A percentile compares a stretch with the other conserved stretches of the same genome.
Evolutionary conservation across 1,139 yeast genomes (phyloP).

Genomic region (Suhomyces ambrosiae): DNA sequence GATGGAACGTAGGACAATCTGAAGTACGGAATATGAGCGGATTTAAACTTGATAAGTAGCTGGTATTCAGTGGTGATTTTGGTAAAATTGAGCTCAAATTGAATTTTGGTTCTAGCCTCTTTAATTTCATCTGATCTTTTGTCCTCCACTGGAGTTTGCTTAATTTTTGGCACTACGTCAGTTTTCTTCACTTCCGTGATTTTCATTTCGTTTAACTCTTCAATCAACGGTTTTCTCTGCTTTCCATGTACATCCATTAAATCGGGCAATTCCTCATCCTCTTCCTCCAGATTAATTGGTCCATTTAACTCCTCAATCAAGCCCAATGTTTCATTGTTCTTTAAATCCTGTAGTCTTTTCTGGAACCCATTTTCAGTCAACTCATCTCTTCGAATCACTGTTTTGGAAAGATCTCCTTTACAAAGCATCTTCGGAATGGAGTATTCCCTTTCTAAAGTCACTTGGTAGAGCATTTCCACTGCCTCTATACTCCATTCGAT

Average conservation of each 20-base stretch:
- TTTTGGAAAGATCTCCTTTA: slow-evolving; percentile 54
- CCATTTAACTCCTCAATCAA: slow-evolving; percentile 41
- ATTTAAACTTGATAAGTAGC: slow-evolving; percentile 16
- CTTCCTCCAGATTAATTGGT: slow-evolving; percentile 10
- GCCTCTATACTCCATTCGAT: slow-evolving; percentile 71
- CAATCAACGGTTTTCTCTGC: slow-evolving; percentile 34
- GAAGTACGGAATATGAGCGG: not conserved
- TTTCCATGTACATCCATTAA: slow-evolving; percentile 22
- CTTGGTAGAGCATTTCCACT: slow-evolving; percentile 52
- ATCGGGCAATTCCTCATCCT: slow-evolving; percentile 21
- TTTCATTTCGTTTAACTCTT: slow-evolving; percentile 38
- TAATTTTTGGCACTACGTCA: too few species aligned
- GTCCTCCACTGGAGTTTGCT: too few species aligned
- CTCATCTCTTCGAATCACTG: slow-evolving; percentile 37
- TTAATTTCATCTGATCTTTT: too few species aligned
- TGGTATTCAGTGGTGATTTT: slow-evolving; percentile 10
- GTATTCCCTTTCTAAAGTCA: slow-evolving; percentile 44
- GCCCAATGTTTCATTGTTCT: slow-evolving; percentile 43
- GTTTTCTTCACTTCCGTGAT: slow-evolving; percentile 17
- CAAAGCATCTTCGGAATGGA: slow-evolving; percentile 62
- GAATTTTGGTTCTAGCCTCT: slow-evolving; percentile 2
- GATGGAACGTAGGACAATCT: slow-evolving; percentile 2
- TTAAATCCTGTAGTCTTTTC: slow-evolving; percentile 34
- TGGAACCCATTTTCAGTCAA: slow-evolving; percentile 36
- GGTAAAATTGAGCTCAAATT: slow-evolving; percentile 13